Conservation (phyloP, 768 basidiomycete genomes). For the Fistulinella prunicolor region DNA sequence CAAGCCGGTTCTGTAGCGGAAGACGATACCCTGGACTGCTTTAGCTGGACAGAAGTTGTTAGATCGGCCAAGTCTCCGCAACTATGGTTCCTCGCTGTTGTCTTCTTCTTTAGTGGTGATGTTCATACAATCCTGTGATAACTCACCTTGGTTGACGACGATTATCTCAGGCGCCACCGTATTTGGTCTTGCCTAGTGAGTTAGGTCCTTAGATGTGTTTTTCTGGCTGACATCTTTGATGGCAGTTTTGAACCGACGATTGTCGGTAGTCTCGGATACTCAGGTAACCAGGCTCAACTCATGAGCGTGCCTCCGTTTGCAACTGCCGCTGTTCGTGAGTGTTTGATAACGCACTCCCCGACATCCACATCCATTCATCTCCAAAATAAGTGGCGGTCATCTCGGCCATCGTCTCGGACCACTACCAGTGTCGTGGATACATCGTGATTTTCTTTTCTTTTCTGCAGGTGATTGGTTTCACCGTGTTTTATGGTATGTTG, state of each 20-base stretch:
- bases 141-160: neutral
- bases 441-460: conserved; percentile 43
- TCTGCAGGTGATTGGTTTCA: conserved; percentile 48
- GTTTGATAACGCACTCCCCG: neutral
- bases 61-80: conserved; percentile 51
- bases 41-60: conserved; percentile 59
- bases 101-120: conserved; percentile 53
- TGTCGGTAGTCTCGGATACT: conserved; percentile 58
- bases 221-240: conserved; percentile 36
- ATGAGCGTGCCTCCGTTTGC: conserved; percentile 60
- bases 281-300: conserved; percentile 51
- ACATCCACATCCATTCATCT: neutral
- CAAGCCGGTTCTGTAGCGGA: conserved; percentile 32
- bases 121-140: conserved; percentile 1
- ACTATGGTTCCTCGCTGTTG: conserved; percentile 47
- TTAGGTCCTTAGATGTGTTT: neutral
- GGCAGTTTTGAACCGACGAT: conserved; percentile 71
- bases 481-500: conserved; percentile 49
- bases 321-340: conserved; percentile 44
- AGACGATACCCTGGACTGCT: conserved; percentile 43
- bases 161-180: conserved; percentile 15
- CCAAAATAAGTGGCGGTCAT: conserved; percentile 32
- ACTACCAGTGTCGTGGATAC: conserved; percentile 49
- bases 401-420: conserved; percentile 51
- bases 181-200: conserved; percentile 25